Evolutionary conservation across 768 basidiomycete species (phyloP).

Genomic region (Hygrophorus pudorinus): DNA sequence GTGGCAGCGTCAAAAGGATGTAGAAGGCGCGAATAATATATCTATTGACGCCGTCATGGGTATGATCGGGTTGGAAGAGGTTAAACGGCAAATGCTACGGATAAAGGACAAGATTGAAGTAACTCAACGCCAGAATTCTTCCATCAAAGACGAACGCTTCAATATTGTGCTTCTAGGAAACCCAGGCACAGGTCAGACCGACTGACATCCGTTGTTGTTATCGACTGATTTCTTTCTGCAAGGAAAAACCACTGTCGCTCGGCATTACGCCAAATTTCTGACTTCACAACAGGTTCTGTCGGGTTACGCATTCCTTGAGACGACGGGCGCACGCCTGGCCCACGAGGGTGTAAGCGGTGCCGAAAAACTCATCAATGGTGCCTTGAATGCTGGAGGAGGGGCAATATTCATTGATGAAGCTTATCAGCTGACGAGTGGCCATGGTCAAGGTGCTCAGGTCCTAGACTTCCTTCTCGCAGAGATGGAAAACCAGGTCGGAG

Average conservation of each 20-base stretch:
- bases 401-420: constrained; percentile 65
- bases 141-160: constrained; percentile 46
- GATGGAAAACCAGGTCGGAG: constrained; percentile 63
- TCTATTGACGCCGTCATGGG: constrained; percentile 60
- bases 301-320: constrained; percentile 46
- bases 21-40: constrained; percentile 40
- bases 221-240: neutral
- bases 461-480: constrained; percentile 64
- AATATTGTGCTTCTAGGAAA: constrained; percentile 60
- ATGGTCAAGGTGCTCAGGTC: constrained; percentile 47
- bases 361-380: constrained; percentile 37
- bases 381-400: constrained; percentile 48
- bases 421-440: constrained; percentile 46
- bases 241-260: constrained; percentile 67
- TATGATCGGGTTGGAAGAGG: constrained; percentile 59
- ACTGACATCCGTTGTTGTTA: neutral
- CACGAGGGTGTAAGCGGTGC: constrained; percentile 44
- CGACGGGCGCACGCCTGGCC: constrained; percentile 50
- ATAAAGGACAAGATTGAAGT: constrained; percentile 53
- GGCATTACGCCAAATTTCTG: constrained; percentile 53
- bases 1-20: constrained; percentile 50
- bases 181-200: constrained; percentile 55
- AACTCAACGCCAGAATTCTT: constrained; percentile 39
- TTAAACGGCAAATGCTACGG: constrained; percentile 48
- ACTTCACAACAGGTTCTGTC: constrained; percentile 44